Evolutionary conservation across 257 asterid genomes (phyloP), one percentile per base, ranked within the genome.

Genomic region (Scutellaria galericulata): DNA sequence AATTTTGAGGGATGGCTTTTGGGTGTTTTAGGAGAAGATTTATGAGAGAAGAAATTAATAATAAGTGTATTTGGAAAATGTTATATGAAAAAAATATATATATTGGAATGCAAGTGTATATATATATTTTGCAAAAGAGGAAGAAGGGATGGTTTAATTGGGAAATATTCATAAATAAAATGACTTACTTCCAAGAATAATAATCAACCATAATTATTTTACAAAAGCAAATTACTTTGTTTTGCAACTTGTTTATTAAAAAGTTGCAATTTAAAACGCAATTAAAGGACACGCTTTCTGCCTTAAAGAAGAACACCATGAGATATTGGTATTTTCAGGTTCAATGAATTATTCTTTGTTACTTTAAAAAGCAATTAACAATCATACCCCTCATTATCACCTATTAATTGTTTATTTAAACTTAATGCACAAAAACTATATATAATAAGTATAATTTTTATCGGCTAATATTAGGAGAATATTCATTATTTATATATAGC

Each of bases 341-440:
- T 77, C 82, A 72, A 11, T 77, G 70, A 59, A 66, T 46, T 31
- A 31, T 31, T 60, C n/a, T 68, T 61, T 52, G 37, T 42, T 52
- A 50, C 71, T 68, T 39, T 53, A 14, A 61, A 52, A 68, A 69
- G 22, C 9, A 69, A 31, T 31, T 31, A 31, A 31, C 52, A 68
- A 68, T 61, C 53, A 40, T 69, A 57, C 47, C 75, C 70, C 58
- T 58, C 68, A 57, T 35, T 31, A 46, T 20, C 42, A 22, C 6
- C 68, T 40, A 41, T 3, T 4, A 18, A 20, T 13, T 60, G 40
- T 14, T 56, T 60, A 2, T n/a, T 60, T 60, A n/a, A 31, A 40
- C 13, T 15, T 31, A 3, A 3, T 31, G 4, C 37, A 31, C 37
- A 31, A 31, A 31, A 0, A 31, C 37, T 31, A 31, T 31, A 31